Conservation (phyloP, 345 rosid genomes). For the Mercurialis annua region DNA sequence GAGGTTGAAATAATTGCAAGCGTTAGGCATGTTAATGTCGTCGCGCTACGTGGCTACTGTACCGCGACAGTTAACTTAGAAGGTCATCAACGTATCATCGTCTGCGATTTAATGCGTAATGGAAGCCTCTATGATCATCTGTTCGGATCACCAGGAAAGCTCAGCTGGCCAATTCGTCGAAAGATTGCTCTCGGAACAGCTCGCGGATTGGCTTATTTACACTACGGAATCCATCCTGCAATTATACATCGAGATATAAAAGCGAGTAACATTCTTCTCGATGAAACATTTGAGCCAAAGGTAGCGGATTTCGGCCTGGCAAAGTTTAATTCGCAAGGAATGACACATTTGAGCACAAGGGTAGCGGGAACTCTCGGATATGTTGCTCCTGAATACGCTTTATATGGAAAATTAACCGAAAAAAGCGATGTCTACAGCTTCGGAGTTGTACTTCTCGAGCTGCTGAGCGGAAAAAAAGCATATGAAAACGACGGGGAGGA, state of each 20-base stretch:
- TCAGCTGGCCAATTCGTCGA: constrained; percentile 40
- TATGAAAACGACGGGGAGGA: constrained; percentile 21
- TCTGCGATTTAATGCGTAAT: constrained; percentile 36
- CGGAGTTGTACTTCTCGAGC: constrained; percentile 42
- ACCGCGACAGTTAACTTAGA: constrained; percentile 26
- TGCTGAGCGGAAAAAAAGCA: constrained; percentile 43
- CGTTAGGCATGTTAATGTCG: constrained; percentile 40
- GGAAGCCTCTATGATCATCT: constrained; percentile 45
- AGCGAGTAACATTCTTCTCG: constrained; percentile 45
- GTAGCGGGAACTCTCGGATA: constrained; percentile 45
- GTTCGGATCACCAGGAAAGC: constrained; percentile 27
- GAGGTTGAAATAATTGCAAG: constrained; percentile 49
- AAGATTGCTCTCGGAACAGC: constrained; percentile 46
- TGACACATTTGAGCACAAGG: constrained; percentile 40
- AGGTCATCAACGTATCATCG: constrained; percentile 39
- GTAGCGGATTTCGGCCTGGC: constrained; percentile 52
- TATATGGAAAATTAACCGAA: constrained; percentile 39
- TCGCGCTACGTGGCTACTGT: constrained; percentile 44
- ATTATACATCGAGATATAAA: constrained; percentile 47
- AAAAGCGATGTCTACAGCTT: constrained; percentile 43
- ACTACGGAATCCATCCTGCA: constrained; percentile 36
- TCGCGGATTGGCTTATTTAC: constrained; percentile 41
- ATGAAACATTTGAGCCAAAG: constrained; percentile 35
- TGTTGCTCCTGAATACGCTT: constrained; percentile 47
- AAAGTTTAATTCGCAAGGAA: constrained; percentile 34